phyloP scores from a whole-genome alignment of 2,329 filamentous ascomycete genomes.

The Venturia oleaginea region DNA sequence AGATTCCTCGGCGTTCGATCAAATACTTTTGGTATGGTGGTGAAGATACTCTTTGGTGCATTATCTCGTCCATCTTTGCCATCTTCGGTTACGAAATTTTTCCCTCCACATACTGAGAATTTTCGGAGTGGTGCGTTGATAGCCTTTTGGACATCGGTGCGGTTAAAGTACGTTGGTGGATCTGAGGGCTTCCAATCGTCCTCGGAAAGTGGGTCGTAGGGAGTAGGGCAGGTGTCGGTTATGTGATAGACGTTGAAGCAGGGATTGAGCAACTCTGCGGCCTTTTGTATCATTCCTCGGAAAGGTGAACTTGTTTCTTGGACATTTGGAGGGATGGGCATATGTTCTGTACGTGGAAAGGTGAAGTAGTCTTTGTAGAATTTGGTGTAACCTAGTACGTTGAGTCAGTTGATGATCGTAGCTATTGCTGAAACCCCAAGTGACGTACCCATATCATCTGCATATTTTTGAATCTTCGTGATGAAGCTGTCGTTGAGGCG shows the following conservation, averaged over 20 bases:
- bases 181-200: slow-evolving; percentile 16
- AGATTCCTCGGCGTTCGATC: slow-evolving; percentile 14
- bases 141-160: slow-evolving; percentile 57
- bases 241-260: slow-evolving; percentile 19
- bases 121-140: slow-evolving; percentile 40
- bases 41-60: slow-evolving; percentile 16
- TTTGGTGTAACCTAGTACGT: background rate
- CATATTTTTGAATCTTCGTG: background rate
- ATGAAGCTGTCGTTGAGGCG: slow-evolving; percentile 17
- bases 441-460: background rate
- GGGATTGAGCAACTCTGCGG: slow-evolving; percentile 16
- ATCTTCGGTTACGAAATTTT: slow-evolving; percentile 16
- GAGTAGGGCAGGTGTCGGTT: background rate
- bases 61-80: slow-evolving; percentile 17
- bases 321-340: background rate
- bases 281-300: background rate
- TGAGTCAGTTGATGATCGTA: background rate
- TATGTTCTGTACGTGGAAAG: background rate
- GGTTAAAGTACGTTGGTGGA: slow-evolving; percentile 56
- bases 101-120: slow-evolving; percentile 14
- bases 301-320: background rate
- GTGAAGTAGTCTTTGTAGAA: slow-evolving; percentile 7
- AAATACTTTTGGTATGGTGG: slow-evolving; percentile 16
- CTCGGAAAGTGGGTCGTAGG: slow-evolving; percentile 16
- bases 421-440: background rate